Percentiles rank a stretch among this genome's conserved stretches.
Conservation (phyloP, 805 yeast species). For the Pichia kluyveri region DNA sequence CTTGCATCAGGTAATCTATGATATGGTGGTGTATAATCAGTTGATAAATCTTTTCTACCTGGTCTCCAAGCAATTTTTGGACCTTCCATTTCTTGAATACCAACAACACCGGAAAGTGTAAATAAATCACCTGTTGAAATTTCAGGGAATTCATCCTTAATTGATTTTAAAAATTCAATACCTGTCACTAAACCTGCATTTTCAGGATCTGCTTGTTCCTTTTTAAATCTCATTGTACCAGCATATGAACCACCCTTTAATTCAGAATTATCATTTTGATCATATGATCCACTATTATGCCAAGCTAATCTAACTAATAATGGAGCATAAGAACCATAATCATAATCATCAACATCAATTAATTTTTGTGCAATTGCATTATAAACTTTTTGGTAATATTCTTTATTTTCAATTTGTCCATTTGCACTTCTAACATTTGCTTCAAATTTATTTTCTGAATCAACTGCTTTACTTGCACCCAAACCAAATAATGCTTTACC, state of each 20-base stretch:
- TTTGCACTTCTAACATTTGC: constrained; percentile 26
- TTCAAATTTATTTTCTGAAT: neutral
- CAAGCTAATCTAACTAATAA: constrained; percentile 38
- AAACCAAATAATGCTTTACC: constrained; percentile 20
- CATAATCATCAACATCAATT: constrained; percentile 46
- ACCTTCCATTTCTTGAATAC: constrained; percentile 56
- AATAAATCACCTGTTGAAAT: constrained; percentile 60
- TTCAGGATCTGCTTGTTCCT: constrained; percentile 42
- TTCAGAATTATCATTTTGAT: constrained; percentile 32
- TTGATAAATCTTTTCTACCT: constrained; percentile 34
- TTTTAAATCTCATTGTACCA: constrained; percentile 42
- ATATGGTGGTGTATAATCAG: constrained; percentile 32
- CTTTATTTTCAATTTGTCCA: constrained; percentile 25
- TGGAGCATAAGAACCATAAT: constrained; percentile 53
- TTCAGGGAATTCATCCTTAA: constrained; percentile 49
- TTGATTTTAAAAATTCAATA: constrained; percentile 45
- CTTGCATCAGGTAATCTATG: constrained; percentile 45
- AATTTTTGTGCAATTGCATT: constrained; percentile 62
- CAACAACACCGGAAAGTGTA: constrained; percentile 63
- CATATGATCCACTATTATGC: constrained; percentile 43
- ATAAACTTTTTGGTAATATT: constrained; percentile 59
- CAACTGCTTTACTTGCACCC: constrained; percentile 19
- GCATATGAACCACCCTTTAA: constrained; percentile 40
- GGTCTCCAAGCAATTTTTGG: constrained; percentile 53
- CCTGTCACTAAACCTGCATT: constrained; percentile 47